phyloP scores from a whole-genome alignment of 176 grass and related monocot genomes.

The Hsuehochloa calcarea region DNA sequence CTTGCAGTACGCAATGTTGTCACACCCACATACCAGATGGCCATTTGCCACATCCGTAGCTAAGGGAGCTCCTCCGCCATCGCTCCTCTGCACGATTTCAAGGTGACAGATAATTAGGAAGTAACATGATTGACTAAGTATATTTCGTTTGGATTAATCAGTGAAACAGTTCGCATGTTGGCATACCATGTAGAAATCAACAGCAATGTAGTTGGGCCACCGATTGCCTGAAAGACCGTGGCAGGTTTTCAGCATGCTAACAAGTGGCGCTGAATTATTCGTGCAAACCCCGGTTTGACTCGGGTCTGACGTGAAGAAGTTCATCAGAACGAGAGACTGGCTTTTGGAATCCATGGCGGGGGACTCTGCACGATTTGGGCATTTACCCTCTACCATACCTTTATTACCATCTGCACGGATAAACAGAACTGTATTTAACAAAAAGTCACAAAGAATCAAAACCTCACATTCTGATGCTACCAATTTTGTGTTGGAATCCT shows the following conservation, averaged over 20 bases:
- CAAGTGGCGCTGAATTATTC: conserved; percentile 70
- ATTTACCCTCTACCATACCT: conserved; percentile 66
- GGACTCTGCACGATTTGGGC: conserved; percentile 70
- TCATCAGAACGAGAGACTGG: conserved; percentile 93
- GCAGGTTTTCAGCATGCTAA: conserved; percentile 82
- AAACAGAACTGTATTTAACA: conserved; percentile 1
- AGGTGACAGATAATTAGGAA: background rate
- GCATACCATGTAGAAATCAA: conserved; percentile 92
- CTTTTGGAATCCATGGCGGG: conserved; percentile 64
- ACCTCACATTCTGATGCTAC: background rate
- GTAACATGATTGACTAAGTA: background rate
- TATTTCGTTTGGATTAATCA: background rate
- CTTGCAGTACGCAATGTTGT: conserved; percentile 76
- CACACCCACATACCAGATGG: conserved; percentile 65
- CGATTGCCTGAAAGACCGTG: conserved; percentile 68
- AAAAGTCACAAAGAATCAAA: conserved; percentile 1
- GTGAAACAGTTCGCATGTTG: background rate
- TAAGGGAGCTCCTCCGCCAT: conserved; percentile 60
- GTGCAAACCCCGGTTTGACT: conserved; percentile 36
- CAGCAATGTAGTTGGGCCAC: conserved; percentile 95
- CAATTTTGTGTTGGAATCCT: conserved; percentile 9
- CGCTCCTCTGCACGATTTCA: conserved; percentile 41
- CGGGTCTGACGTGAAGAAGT: conserved; percentile 67
- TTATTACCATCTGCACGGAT: conserved; percentile 54
- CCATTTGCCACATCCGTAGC: conserved; percentile 71